Evolutionary conservation across 208 protist genomes (phyloP).

Genomic region (Lotmaria passim): DNA sequence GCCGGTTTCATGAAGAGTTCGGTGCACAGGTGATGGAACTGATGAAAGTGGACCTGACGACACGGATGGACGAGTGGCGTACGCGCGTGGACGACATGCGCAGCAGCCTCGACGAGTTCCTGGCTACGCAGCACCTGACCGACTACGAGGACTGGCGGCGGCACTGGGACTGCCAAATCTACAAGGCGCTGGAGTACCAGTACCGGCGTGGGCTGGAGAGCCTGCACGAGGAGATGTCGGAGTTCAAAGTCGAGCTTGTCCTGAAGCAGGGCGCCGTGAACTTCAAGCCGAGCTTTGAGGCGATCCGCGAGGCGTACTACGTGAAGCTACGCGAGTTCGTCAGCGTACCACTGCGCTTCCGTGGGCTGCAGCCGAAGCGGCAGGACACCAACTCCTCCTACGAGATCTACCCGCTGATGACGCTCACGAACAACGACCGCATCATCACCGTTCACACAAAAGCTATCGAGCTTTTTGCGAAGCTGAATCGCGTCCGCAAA

Average conservation of each 20-base stretch:
- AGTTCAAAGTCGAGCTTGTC: constrained; percentile 93
- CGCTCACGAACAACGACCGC: constrained; percentile 78
- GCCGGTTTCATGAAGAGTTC: constrained; percentile 88
- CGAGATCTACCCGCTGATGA: constrained; percentile 93
- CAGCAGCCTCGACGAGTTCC: constrained; percentile 85
- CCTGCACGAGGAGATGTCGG: constrained; percentile 93
- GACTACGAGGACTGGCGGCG: constrained; percentile 91
- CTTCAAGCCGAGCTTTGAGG: constrained; percentile 95
- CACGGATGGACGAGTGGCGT: constrained; percentile 94
- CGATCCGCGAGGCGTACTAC: constrained; percentile 95
- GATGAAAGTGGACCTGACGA: constrained; percentile 89
- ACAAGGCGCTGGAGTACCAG: constrained; percentile 97
- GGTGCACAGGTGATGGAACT: constrained; percentile 82
- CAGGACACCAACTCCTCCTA: constrained; percentile 56
- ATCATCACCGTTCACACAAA: constrained; percentile 92
- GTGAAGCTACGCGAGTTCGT: constrained; percentile 95
- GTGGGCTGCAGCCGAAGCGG: constrained; percentile 88
- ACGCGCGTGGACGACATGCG: constrained; percentile 85
- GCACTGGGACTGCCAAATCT: constrained; percentile 97
- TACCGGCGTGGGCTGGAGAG: constrained; percentile 93
- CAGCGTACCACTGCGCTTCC: constrained; percentile 92
- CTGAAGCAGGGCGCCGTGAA: constrained; percentile 92
- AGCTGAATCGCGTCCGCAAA: constrained; percentile 88
- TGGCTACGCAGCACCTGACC: constrained; percentile 70
- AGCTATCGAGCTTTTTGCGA: constrained; percentile 93